Percentiles rank a stretch among this genome's conserved stretches.
These are phyloP conservation scores for Lantana camara DNA, from an alignment of 257 asterid genomes.

Conservation along the genomic window DNA sequence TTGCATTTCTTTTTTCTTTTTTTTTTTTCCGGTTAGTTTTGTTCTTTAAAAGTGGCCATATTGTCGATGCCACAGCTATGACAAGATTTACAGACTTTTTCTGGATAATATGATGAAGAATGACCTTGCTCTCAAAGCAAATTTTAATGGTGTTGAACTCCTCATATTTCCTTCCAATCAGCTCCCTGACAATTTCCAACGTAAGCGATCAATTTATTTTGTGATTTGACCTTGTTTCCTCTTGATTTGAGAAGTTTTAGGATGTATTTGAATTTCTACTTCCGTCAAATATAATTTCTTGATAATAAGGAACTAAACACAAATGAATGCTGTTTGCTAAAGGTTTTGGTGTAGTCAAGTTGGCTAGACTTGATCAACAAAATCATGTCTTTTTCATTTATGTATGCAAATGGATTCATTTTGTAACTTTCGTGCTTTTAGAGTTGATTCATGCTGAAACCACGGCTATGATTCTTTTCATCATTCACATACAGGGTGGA, in stretches of 20 bases:
- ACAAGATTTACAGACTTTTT: neutral
- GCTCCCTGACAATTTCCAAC: neutral
- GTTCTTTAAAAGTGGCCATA: neutral
- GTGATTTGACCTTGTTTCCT: neutral
- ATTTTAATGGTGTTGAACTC: constrained; percentile 1
- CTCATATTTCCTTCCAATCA: constrained; percentile 4
- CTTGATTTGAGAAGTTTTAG: neutral
- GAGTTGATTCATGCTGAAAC: neutral
- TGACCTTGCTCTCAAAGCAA: constrained; percentile 1
- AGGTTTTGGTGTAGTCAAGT: neutral
- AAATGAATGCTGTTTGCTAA: neutral
- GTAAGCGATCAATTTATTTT: neutral
- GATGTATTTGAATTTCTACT: neutral
- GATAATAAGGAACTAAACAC: neutral
- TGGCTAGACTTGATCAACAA: neutral
- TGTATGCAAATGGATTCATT: neutral
- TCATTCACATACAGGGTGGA: constrained; percentile 1
- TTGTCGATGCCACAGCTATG: neutral
- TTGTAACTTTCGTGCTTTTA: neutral
- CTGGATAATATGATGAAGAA: constrained; percentile 6
- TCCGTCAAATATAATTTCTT: neutral
- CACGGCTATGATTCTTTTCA: neutral
- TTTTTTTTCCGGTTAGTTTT: neutral
- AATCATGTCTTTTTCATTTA: neutral
- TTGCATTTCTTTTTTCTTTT: neutral